phyloP scores from a whole-genome alignment of 805 yeast genomes.

The Maudiozyma barnettii region DNA sequence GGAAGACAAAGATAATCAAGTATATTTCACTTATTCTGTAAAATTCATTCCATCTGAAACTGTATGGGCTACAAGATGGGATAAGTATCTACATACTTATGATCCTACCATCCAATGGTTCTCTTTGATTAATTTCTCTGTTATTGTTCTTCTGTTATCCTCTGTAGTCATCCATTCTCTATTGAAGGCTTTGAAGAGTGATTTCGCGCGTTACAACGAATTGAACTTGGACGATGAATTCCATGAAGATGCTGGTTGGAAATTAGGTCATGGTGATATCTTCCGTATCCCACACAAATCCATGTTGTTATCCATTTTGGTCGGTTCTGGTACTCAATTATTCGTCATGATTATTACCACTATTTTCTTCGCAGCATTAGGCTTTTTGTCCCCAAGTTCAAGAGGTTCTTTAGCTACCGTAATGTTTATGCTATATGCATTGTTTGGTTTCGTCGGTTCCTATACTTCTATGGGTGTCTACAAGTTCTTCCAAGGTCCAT shows the following conservation, averaged over 20 bases:
- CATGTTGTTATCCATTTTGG: slow-evolving; percentile 63
- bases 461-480: slow-evolving; percentile 79
- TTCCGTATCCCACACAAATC: slow-evolving; percentile 73
- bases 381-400: slow-evolving; percentile 85
- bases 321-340: slow-evolving; percentile 85
- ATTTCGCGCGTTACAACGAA: slow-evolving; percentile 81
- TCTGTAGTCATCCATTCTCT: slow-evolving; percentile 71
- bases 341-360: slow-evolving; percentile 67
- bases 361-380: slow-evolving; percentile 74
- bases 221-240: slow-evolving; percentile 79
- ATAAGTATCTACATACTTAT: slow-evolving; percentile 81
- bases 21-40: slow-evolving; percentile 81
- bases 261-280: slow-evolving; percentile 88
- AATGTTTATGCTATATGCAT: slow-evolving; percentile 73
- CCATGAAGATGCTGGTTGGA: slow-evolving; percentile 95
- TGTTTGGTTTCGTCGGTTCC: slow-evolving; percentile 76
- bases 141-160: slow-evolving; percentile 70
- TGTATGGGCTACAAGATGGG: slow-evolving; percentile 98
- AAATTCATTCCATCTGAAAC: slow-evolving; percentile 59
- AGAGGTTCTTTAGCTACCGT: slow-evolving; percentile 90
- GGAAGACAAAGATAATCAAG: slow-evolving; percentile 43
- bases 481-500: slow-evolving; percentile 84
- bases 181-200: slow-evolving; percentile 70
- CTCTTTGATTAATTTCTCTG: slow-evolving; percentile 75
- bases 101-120: slow-evolving; percentile 96